Percentiles rank a stretch among this genome's conserved stretches.
phyloP scores from a whole-genome alignment of 805 yeast species.

The Ogataea degrootiae region DNA sequence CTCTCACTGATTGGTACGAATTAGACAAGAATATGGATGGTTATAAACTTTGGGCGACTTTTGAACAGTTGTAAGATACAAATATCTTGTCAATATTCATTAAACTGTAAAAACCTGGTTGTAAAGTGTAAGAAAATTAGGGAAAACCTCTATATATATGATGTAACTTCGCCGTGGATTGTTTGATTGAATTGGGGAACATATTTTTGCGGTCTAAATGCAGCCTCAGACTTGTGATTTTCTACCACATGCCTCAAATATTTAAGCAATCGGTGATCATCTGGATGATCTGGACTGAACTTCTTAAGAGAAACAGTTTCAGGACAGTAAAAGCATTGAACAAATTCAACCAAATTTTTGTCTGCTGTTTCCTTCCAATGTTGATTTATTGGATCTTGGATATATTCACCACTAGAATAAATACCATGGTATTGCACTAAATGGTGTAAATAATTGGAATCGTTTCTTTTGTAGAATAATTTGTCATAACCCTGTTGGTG shows the following conservation, averaged over 20 bases:
- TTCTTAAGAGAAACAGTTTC: conserved; percentile 18
- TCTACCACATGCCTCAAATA: conserved; percentile 27
- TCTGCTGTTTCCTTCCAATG: conserved; percentile 17
- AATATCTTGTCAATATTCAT: no score
- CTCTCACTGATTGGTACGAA: no score
- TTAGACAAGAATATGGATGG: no score
- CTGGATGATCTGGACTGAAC: conserved; percentile 12
- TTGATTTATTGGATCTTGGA: conserved; percentile 20
- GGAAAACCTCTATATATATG: no score
- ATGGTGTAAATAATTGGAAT: conserved; percentile 29
- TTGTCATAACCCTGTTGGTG: conserved; percentile 11
- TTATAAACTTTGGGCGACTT: no score
- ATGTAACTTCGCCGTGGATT: no score
- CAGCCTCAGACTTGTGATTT: conserved; percentile 14
- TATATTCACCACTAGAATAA: conserved; percentile 25
- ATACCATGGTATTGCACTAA: conserved; percentile 30
- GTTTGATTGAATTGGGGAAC: no score
- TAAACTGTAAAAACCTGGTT: no score
- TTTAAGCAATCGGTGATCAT: conserved; percentile 22
- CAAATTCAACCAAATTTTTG: conserved; percentile 17
- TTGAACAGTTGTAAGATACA: no score
- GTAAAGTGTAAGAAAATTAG: no score
- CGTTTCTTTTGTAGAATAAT: conserved; percentile 25
- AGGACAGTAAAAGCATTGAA: conserved; percentile 24
- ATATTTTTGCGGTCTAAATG: no score